Conservation (phyloP, 2,329 filamentous ascomycete species). For the Exophiala viscosa region DNA sequence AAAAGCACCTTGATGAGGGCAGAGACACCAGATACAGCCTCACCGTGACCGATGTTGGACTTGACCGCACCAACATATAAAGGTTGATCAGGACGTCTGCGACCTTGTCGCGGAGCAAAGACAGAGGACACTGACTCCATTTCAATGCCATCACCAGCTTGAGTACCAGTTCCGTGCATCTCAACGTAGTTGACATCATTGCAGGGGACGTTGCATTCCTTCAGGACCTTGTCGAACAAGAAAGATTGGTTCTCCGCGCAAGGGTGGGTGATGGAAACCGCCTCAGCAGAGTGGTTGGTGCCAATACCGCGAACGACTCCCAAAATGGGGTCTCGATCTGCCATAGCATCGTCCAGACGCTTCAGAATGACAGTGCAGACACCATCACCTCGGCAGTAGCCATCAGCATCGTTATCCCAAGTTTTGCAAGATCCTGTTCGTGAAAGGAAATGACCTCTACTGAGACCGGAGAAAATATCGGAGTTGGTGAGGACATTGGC, state of each 20-base stretch:
- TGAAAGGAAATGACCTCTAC: slow-evolving; percentile 73
- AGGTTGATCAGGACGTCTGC: slow-evolving; percentile 33
- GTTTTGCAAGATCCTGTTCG: slow-evolving; percentile 74
- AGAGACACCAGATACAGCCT: slow-evolving; percentile 35
- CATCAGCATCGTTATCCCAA: slow-evolving; percentile 75
- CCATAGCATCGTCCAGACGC: slow-evolving; percentile 71
- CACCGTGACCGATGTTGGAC: slow-evolving; percentile 47
- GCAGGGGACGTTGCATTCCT: slow-evolving; percentile 36
- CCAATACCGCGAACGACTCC: slow-evolving; percentile 70
- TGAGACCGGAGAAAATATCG: slow-evolving; percentile 72
- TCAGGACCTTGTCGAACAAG: slow-evolving; percentile 38
- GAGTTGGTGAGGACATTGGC: slow-evolving; percentile 76
- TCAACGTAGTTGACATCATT: slow-evolving; percentile 38
- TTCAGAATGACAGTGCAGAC: slow-evolving; percentile 74
- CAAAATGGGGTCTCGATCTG: slow-evolving; percentile 67
- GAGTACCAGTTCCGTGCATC: slow-evolving; percentile 42
- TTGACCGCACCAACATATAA: slow-evolving; percentile 36
- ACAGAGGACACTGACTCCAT: slow-evolving; percentile 36
- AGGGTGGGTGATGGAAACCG: slow-evolving; percentile 43
- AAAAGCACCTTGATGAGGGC: slow-evolving; percentile 59
- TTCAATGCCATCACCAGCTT: slow-evolving; percentile 40
- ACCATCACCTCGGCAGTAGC: slow-evolving; percentile 76
- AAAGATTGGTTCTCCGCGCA: slow-evolving; percentile 38
- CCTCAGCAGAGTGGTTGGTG: slow-evolving; percentile 67
- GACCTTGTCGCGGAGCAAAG: slow-evolving; percentile 32